A percentile compares a stretch with the other conserved stretches of the same genome.
These are phyloP conservation scores for Fraxinus floribunda DNA, from an alignment of 305 asterid genomes.

Conservation along the genomic window DNA sequence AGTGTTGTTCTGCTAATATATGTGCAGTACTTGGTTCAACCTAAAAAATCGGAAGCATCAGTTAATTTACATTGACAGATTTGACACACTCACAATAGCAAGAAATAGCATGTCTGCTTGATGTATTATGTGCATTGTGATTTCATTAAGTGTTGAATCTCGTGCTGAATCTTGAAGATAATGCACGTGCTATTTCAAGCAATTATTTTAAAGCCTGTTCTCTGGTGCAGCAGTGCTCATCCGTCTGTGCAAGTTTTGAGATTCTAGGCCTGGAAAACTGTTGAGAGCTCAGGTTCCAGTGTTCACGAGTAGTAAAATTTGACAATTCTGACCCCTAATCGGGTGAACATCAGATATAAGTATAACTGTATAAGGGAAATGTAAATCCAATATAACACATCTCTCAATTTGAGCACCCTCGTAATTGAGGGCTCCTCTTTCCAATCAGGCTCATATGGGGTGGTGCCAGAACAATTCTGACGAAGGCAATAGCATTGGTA, in stretches of 20 bases:
- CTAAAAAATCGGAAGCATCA: neutral
- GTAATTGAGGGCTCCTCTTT: neutral
- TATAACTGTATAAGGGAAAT: neutral
- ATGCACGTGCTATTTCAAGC: neutral
- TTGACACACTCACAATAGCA: neutral
- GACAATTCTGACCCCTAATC: neutral
- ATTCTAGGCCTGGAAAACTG: neutral
- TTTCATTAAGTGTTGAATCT: neutral
- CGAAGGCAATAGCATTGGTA: neutral
- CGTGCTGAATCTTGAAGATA: neutral
- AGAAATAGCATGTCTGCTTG: neutral
- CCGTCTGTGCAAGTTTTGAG: neutral
- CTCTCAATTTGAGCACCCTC: neutral
- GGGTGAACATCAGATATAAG: neutral
- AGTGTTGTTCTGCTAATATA: too few relatives aligned
- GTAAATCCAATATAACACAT: neutral
- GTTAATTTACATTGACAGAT: neutral
- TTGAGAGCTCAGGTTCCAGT: neutral
- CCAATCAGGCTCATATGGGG: neutral
- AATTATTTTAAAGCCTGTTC: neutral
- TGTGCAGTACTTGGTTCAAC: neutral
- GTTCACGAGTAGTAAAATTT: neutral
- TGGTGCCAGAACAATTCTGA: neutral
- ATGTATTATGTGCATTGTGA: neutral
- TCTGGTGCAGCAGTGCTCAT: neutral